phyloP scores from a whole-genome alignment of 2,329 filamentous ascomycete genomes.

The Colletotrichum orchidophilum region DNA sequence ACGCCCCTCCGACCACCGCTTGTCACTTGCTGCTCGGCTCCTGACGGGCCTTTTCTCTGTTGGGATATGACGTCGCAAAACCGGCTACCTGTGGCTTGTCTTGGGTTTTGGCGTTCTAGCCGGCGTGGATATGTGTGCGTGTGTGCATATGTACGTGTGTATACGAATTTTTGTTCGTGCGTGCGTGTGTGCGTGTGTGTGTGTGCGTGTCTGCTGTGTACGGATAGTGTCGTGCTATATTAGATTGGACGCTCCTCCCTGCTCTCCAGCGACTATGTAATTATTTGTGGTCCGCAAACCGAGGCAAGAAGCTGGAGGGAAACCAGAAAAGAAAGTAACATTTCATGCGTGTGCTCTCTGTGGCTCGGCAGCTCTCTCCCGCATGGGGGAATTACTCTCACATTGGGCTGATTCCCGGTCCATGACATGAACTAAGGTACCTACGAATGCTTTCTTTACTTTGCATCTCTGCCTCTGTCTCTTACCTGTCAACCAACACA shows the following conservation, averaged over 20 bases:
- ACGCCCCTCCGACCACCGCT: conserved; percentile 15
- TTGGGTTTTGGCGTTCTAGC: conserved; percentile 1
- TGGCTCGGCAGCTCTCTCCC: conserved; percentile 14
- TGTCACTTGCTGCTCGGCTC: conserved; percentile 15
- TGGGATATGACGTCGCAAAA: conserved; percentile 29
- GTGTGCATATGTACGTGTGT: neutral
- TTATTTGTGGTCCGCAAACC: neutral
- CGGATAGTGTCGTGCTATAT: neutral
- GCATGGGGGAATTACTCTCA: conserved; percentile 4
- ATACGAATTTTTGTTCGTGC: no score
- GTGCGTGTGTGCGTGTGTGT: neutral
- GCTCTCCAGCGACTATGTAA: neutral
- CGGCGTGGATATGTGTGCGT: neutral
- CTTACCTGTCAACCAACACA: neutral
- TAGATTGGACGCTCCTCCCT: neutral
- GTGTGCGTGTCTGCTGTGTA: neutral
- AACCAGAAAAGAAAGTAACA: conserved; percentile 1
- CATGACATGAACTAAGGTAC: neutral
- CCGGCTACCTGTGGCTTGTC: conserved; percentile 7
- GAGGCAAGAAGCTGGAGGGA: neutral
- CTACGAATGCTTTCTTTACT: neutral
- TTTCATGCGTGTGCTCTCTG: neutral
- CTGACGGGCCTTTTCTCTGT: conserved; percentile 9
- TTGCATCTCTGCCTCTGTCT: neutral
- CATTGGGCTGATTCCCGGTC: neutral